Evolutionary conservation across 2,329 filamentous ascomycete species (phyloP), one percentile per base, ranked within the genome.

Genomic region (Hypoxylon sp.): DNA sequence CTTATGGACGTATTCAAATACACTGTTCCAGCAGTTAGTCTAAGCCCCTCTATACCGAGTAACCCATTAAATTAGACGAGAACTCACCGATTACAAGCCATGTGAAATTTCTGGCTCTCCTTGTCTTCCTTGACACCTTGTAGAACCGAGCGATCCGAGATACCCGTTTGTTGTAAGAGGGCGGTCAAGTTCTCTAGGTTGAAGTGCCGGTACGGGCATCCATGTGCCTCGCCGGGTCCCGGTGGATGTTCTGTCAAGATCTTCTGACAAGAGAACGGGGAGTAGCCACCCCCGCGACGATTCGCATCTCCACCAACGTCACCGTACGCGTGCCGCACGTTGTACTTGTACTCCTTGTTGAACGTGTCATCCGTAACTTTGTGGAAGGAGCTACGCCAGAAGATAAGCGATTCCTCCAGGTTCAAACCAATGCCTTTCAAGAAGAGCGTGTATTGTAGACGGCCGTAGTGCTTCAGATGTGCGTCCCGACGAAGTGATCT

Each of bases 301-400:
- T 97, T 98, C 19, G 90, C 86, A 80, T 98, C 95, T 63, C 95
- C 95, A 60, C 96, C 96, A 0, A 98, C 96, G 75, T 98, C 95
- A 72, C 96, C 96, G 79, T 98, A 99, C 0, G 86, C 81, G 85
- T 99, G 95, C n/a, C 94, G 92, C 63, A 98, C 89, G 78, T 99
- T 98, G 86, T 99, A 99, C 48, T 92, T 88, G 82, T 99, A 98
- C 78, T 98, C 94, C 77, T 98, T 98, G 81, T 97, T 97, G 86
- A 98, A 99, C 36, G 91, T 91, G 75, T 98, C 95, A 75, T 98
- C 96, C 0, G 93, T 94, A 70, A 97, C 89, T 72, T 93, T 91
- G 78, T 89, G 90, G 86, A 99, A 98, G 28, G 87, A 85, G 68
- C 89, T 87, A 10, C 96, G 90, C 96, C 96, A 99, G 83, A 99